Base-by-base conservation (phyloP, 2,329 filamentous ascomycete genomes). In the Teratosphaeria pseudoeucalypti region DNA sequence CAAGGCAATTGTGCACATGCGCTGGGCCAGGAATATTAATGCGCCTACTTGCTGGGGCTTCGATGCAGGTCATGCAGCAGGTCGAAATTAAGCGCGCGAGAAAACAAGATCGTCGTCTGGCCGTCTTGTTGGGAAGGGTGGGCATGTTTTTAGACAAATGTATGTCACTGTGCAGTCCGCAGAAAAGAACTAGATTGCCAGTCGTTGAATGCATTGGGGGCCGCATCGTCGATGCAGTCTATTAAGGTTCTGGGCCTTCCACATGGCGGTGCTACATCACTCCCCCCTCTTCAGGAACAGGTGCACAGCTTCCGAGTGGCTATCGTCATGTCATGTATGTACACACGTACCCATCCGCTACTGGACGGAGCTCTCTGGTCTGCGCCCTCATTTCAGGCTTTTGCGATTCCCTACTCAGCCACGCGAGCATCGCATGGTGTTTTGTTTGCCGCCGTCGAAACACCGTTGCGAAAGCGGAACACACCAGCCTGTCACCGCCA, bases 371-470 rank as follows among this genome's bases (percentile, higher is more conserved):
- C 65, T 71, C 62, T 57, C 62, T 61, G 61, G 67, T 64, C 61
- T 74, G 73, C 60, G 64, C 64, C 56, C 62, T 61, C 61, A 65
- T 61, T 47, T 65, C 67, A 54, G 68, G 67, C 62, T 65, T 65
- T 59, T 60, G 62, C 62, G 76, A 64, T 62, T 73, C 71, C 57
- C 54, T 60, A 55, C 68, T 77, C 61, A 96, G 73, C 90, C 90
- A 96, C 34, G 70, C 72, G 60, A 96, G 73, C 14, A 92, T 80
- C 34, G 74, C 74, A 5, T 68, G 69, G 72, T 90, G 89, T 58
- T 79, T 81, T 37, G 86, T 86, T 78, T 95, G 91, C 71, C 87
- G 90, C 65, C 79, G 81, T 55, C 73, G 71, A 66, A 96, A 78
- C 32, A 94, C 85, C 57, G 79, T 76, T 54, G 77, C 72, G 67